Percentiles rank a stretch among this genome's conserved stretches.
Evolutionary conservation across 2,329 filamentous ascomycete species (phyloP).

Genomic region (Apiospora malaysiana): DNA sequence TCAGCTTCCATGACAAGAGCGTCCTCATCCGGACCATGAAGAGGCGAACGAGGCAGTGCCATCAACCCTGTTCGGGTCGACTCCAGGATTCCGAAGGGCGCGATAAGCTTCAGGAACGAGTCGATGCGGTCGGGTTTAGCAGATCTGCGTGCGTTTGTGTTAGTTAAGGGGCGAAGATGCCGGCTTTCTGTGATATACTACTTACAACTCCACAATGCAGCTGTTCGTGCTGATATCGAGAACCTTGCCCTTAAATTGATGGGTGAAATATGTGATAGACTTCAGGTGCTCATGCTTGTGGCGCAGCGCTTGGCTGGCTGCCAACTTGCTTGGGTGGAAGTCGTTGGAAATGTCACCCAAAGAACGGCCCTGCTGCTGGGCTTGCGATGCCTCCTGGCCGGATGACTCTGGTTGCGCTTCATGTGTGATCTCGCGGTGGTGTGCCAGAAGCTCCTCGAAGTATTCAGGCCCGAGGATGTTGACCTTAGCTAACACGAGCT

Average conservation of each 20-base stretch:
- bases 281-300: constrained; percentile 98
- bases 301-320: constrained; percentile 84
- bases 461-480: constrained; percentile 97
- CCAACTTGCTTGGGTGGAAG: constrained; percentile 89
- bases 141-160: constrained; percentile 60
- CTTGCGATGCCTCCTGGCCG: constrained; percentile 44
- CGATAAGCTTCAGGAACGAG: constrained; percentile 95
- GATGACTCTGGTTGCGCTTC: constrained; percentile 28
- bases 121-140: constrained; percentile 94
- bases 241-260: constrained; percentile 98
- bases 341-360: constrained; percentile 62
- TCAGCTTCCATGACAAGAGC: constrained; percentile 81
- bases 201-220: constrained; percentile 96
- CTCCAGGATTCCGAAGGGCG: constrained; percentile 94
- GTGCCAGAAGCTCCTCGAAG: constrained; percentile 94
- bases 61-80: constrained; percentile 95
- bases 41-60: constrained; percentile 91
- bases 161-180: constrained; percentile 8
- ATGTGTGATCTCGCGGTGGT: constrained; percentile 86
- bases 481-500: constrained; percentile 93
- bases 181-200: constrained; percentile 31
- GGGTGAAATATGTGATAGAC: constrained; percentile 93
- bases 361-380: constrained; percentile 51
- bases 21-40: constrained; percentile 73
- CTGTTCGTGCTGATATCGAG: constrained; percentile 98